Percentiles rank a stretch among this genome's conserved stretches.
Evolutionary conservation across 2,329 filamentous ascomycete species (phyloP).

Genomic region (Xylariaceae sp.): DNA sequence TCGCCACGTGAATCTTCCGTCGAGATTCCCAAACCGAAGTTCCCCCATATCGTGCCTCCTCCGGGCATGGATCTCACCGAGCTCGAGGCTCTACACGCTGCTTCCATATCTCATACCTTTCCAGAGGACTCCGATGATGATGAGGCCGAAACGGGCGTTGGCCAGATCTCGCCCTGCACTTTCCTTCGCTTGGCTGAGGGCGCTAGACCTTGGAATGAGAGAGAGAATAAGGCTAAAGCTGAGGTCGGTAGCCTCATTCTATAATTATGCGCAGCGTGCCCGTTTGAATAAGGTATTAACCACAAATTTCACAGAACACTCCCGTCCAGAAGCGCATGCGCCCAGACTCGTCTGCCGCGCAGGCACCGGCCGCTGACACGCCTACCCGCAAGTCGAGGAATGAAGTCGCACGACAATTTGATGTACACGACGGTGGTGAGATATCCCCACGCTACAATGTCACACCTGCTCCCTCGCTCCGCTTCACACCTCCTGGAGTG

Average conservation of each 20-base stretch:
- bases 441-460: not conserved
- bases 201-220: slow-evolving; percentile 30
- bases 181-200: slow-evolving; percentile 40
- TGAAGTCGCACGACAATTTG: not conserved
- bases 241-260: slow-evolving; percentile 13
- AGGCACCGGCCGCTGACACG: not conserved
- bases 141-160: slow-evolving; percentile 38
- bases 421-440: not conserved
- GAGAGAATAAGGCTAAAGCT: slow-evolving; percentile 34
- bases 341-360: not conserved
- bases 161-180: slow-evolving; percentile 40
- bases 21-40: slow-evolving; percentile 21
- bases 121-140: slow-evolving; percentile 24
- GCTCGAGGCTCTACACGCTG: slow-evolving; percentile 11
- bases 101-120: slow-evolving; percentile 11
- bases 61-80: slow-evolving; percentile 21
- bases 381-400: not conserved
- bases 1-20: slow-evolving; percentile 23
- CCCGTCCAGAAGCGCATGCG: not conserved
- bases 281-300: not conserved
- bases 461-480: not conserved
- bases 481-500: not conserved
- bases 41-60: slow-evolving; percentile 22
- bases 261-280: not conserved
- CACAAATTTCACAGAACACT: not conserved